Evolutionary conservation across 208 protist species (phyloP), one percentile per base, ranked within the genome.

Genomic region (Wallacemonas sp.): DNA sequence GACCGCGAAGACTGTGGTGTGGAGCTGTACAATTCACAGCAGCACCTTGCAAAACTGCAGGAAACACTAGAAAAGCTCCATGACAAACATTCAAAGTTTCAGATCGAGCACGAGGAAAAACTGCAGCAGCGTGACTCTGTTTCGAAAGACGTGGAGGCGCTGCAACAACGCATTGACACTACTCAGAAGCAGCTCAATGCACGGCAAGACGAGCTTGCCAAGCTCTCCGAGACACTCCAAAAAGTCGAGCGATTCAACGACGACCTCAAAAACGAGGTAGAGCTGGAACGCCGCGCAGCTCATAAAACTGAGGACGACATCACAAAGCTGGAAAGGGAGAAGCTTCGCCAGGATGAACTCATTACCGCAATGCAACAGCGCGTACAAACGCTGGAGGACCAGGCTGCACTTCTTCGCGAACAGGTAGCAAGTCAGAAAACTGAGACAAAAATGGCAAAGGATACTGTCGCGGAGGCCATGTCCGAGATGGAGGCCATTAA

Each of bases 231-330:
- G 59, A 97, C 93, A 2, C 59, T 98, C 22, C 63, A 82, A 0
- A 91, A 95, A 44, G 95, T 98, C 0, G 88, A 98, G 77, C 68
- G 93, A n/a, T 98, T 96, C 79, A 98, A 98, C 77, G 84, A 94
- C 14, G 78, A 98, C 53, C 84, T 98, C 53, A 93, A 97, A 68
- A 75, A 75, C 64, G 91, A 99, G 66, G 97, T 98, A 53, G 81
- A 94, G 36, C 80, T 98, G 9, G 96, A 97, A 65, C 79, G 93
- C n/a, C 92, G 94, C 30, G 96, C 91, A 1, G 93, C 97, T 0
- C 94, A 98, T 75, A 98, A 98, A 70, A 97, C 96, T 1, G 95
- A 99, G 74, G 91, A 97, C 68, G 92, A 97, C 62, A 96, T 98
- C 70, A 88, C 84, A n/a, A 86, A 93, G 70, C 80, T 98, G 8